phyloP scores from a whole-genome alignment of 306 rosid genomes.

The Aeschynomene evenia region DNA sequence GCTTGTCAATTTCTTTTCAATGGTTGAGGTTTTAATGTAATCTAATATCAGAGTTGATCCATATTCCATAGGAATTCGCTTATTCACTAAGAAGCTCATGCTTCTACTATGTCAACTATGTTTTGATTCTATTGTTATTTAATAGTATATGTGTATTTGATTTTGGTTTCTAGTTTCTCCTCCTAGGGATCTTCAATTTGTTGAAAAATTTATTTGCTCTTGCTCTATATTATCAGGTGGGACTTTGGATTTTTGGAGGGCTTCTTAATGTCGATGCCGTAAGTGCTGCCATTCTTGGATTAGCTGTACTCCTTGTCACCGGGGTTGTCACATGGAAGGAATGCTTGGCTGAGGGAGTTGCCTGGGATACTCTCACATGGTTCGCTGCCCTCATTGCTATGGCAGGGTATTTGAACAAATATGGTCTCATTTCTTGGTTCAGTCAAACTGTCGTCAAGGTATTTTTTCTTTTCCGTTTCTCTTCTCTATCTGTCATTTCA shows the following conservation, averaged over 20 bases:
- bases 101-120: background rate
- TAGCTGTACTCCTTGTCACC: constrained; percentile 80
- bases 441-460: constrained; percentile 96
- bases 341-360: constrained; percentile 94
- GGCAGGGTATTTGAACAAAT: constrained; percentile 99
- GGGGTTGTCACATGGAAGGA: constrained; percentile 99
- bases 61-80: background rate
- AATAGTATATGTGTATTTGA: background rate
- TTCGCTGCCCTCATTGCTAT: constrained; percentile 99
- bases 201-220: constrained; percentile 15
- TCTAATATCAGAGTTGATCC: constrained; percentile 3
- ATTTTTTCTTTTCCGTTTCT: constrained; percentile 39
- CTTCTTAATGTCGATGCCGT: constrained; percentile 77
- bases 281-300: constrained; percentile 91
- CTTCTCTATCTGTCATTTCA: background rate
- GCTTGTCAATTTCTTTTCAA: background rate
- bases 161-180: background rate
- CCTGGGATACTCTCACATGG: constrained; percentile 99
- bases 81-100: background rate
- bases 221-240: constrained; percentile 54
- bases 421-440: constrained; percentile 98
- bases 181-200: background rate
- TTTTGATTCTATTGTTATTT: background rate
- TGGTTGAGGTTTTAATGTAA: background rate
- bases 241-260: constrained; percentile 97